Percentiles rank a stretch among this genome's conserved stretches.
Conservation (phyloP, 169 alveolate species). For the Toxoplasma gondii region DNA sequence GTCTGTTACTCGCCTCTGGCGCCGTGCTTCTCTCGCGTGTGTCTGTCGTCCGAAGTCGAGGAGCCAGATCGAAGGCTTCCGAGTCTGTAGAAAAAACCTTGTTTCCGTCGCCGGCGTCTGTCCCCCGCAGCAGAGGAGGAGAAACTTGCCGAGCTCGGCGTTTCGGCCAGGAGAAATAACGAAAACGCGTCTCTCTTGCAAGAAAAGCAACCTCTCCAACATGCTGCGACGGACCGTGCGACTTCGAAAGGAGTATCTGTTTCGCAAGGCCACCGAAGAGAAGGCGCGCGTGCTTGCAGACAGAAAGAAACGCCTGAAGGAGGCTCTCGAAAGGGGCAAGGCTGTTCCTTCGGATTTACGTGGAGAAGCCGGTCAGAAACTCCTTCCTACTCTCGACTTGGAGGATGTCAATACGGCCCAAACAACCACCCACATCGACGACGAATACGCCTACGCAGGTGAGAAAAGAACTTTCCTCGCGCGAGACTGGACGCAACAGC, state of each 20-base stretch:
- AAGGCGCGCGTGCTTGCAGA: constrained; percentile 87
- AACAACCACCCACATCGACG: constrained; percentile 90
- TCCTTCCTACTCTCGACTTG: constrained; percentile 75
- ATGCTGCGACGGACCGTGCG: constrained; percentile 95
- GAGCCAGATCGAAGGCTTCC: too few species aligned
- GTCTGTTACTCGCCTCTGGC: too few species aligned
- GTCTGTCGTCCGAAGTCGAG: too few species aligned
- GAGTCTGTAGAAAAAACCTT: too few species aligned
- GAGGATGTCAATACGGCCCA: constrained; percentile 86
- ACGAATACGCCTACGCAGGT: constrained; percentile 77
- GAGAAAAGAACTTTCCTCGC: not conserved
- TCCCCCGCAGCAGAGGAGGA: too few species aligned
- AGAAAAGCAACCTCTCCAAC: not conserved
- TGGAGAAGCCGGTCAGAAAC: constrained; percentile 80
- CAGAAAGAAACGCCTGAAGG: constrained; percentile 85
- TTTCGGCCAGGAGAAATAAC: too few species aligned
- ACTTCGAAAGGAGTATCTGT: constrained; percentile 95
- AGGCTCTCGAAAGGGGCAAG: constrained; percentile 88
- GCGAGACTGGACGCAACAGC: too few species aligned
- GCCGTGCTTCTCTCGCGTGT: too few species aligned
- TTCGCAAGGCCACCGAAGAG: constrained; percentile 90
- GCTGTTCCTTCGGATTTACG: constrained; percentile 81
- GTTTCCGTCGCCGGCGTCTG: too few species aligned
- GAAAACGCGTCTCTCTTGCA: not conserved
- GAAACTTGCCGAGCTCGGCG: too few species aligned